phyloP scores from a whole-genome alignment of 2,329 filamentous ascomycete species.

The Talaromyces piceae region DNA sequence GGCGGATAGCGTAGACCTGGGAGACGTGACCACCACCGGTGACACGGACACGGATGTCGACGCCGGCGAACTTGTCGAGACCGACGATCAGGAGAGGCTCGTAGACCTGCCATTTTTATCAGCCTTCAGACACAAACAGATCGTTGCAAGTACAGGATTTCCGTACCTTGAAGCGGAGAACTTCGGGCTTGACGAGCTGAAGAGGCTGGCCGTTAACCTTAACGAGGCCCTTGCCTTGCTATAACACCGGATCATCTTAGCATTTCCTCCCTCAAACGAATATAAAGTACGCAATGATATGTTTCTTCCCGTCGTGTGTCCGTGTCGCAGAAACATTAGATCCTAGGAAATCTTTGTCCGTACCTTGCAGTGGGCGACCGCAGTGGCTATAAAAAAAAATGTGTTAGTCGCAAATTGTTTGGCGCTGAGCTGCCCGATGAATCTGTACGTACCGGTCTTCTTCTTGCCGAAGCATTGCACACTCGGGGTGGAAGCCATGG shows the following conservation, averaged over 20 bases:
- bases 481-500: slow-evolving; percentile 70
- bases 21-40: slow-evolving; percentile 95
- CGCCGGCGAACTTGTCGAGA: slow-evolving; percentile 90
- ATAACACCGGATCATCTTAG: slow-evolving; percentile 20
- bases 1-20: slow-evolving; percentile 96
- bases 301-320: neutral
- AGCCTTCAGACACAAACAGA: too few species aligned
- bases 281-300: neutral
- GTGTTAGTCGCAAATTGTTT: slow-evolving; percentile 28
- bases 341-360: slow-evolving; percentile 21
- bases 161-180: slow-evolving; percentile 90
- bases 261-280: slow-evolving; percentile 1
- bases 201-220: slow-evolving; percentile 99
- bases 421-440: too few species aligned
- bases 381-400: slow-evolving; percentile 53
- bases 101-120: slow-evolving; percentile 66
- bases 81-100: slow-evolving; percentile 96
- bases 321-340: slow-evolving; percentile 1
- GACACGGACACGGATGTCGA: slow-evolving; percentile 97
- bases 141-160: neutral
- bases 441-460: slow-evolving; percentile 56
- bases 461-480: slow-evolving; percentile 99
- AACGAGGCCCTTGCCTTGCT: slow-evolving; percentile 81
- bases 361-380: slow-evolving; percentile 91
- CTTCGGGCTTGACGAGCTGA: slow-evolving; percentile 86